A percentile compares a stretch with the other conserved stretches of the same genome.
phyloP scores from a whole-genome alignment of 1,139 yeast genomes.

The Suhomyces bribrorum region DNA sequence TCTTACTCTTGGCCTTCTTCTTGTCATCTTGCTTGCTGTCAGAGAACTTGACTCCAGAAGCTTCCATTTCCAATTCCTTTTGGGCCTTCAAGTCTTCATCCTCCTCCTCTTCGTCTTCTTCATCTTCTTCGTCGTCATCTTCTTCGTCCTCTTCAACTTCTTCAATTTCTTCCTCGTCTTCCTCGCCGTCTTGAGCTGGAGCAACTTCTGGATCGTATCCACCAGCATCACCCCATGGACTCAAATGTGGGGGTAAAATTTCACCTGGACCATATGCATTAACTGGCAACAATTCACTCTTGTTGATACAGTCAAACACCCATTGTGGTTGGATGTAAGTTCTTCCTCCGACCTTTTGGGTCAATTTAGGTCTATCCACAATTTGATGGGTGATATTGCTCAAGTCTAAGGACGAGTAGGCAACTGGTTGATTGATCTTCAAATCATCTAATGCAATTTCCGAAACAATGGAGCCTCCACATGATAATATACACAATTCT shows the following conservation, averaged over 20 bases:
- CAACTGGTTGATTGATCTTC: slow-evolving; percentile 41
- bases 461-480: slow-evolving; percentile 84
- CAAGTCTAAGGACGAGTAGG: slow-evolving; percentile 54
- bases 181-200: slow-evolving; percentile 31
- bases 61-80: slow-evolving; percentile 87
- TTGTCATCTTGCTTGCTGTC: slow-evolving; percentile 44
- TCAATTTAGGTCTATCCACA: slow-evolving; percentile 84
- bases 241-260: slow-evolving; percentile 90
- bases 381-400: slow-evolving; percentile 86
- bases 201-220: slow-evolving; percentile 79
- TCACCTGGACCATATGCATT: slow-evolving; percentile 91
- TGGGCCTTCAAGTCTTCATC: slow-evolving; percentile 70
- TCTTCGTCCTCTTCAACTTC: slow-evolving; percentile 53
- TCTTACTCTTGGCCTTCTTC: slow-evolving; percentile 37
- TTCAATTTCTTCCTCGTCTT: slow-evolving; percentile 41
- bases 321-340: slow-evolving; percentile 97
- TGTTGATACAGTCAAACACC: slow-evolving; percentile 91
- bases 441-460: slow-evolving; percentile 87
- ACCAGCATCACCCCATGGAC: slow-evolving; percentile 98
- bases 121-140: slow-evolving; percentile 52
- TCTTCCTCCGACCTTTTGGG: slow-evolving; percentile 82
- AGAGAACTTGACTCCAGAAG: slow-evolving; percentile 77
- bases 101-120: slow-evolving; percentile 47
- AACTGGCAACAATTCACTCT: slow-evolving; percentile 71
- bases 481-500: slow-evolving; percentile 83